phyloP scores from a whole-genome alignment of 2,329 filamentous ascomycete species.

The Hypoxylon sp. region DNA sequence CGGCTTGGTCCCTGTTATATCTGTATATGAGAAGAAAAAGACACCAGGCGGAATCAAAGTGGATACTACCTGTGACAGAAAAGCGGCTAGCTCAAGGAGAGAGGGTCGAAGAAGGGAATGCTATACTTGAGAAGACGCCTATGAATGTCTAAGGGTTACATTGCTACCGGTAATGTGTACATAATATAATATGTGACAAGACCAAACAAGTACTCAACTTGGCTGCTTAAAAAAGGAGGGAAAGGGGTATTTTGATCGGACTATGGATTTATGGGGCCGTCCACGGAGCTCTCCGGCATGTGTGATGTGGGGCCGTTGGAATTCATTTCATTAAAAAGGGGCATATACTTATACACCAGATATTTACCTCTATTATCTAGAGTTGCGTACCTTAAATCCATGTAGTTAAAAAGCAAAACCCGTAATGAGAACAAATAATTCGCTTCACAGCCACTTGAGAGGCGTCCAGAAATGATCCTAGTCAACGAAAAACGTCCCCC shows the following conservation, averaged over 20 bases:
- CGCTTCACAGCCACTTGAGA: not conserved
- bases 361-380: not conserved
- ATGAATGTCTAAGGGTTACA: not conserved
- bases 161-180: not conserved
- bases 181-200: not conserved
- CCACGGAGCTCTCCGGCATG: not conserved
- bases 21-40: conserved; percentile 35
- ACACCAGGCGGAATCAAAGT: conserved; percentile 4
- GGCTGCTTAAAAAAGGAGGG: not conserved
- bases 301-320: not conserved
- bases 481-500: not conserved
- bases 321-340: not conserved
- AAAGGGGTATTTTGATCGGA: conserved; percentile 3
- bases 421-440: not conserved
- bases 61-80: conserved; percentile 14
- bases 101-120: not conserved
- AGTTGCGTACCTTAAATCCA: not conserved
- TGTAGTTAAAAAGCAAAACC: not conserved
- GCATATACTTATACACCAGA: not conserved
- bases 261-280: conserved; percentile 18
- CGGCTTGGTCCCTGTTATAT: conserved; percentile 31
- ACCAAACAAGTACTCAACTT: not conserved
- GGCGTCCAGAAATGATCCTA: not conserved
- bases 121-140: not conserved
- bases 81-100: not conserved